These are phyloP conservation scores for Sporisorium reilianum DNA, from an alignment of 1,284 basidiomycete genomes.

Conservation along the genomic window DNA sequence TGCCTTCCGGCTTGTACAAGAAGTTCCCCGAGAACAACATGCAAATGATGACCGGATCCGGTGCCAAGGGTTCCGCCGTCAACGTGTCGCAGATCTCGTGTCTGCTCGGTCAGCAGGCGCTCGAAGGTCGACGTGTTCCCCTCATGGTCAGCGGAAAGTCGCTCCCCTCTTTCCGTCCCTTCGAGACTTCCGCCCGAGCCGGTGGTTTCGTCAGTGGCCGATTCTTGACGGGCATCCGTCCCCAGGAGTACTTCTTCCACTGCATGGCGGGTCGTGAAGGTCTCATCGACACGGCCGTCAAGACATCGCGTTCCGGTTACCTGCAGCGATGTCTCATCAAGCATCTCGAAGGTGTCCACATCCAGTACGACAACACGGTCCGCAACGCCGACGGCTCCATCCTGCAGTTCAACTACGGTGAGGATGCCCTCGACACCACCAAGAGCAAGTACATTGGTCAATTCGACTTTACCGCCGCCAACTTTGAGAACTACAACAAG, in stretches of 20 bases:
- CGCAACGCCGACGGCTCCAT: conserved; percentile 92
- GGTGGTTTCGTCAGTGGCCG: conserved; percentile 99
- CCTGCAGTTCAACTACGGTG: conserved; percentile 97
- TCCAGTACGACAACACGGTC: conserved; percentile 98
- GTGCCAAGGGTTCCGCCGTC: conserved; percentile 97
- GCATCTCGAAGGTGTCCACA: conserved; percentile 93
- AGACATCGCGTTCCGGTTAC: conserved; percentile 98
- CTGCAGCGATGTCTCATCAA: conserved; percentile 98
- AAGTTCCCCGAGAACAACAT: conserved; percentile 97
- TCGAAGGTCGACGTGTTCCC: conserved; percentile 97
- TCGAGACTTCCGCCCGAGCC: conserved; percentile 95
- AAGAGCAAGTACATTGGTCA: conserved; percentile 77
- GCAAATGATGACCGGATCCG: conserved; percentile 99
- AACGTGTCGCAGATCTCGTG: conserved; percentile 99
- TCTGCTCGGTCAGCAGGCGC: conserved; percentile 93
- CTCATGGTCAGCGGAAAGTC: conserved; percentile 99
- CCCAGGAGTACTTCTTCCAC: conserved; percentile 99
- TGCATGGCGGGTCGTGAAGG: conserved; percentile 99
- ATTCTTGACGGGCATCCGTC: conserved; percentile 97
- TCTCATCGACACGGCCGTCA: conserved; percentile 98
- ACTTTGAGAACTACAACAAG: conserved; percentile 83
- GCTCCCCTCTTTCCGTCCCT: conserved; percentile 94
- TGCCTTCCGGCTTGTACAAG: conserved; percentile 82
- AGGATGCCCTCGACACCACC: conserved; percentile 95
- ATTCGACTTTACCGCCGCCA: conserved; percentile 93